Evolutionary conservation across 306 rosid genomes (phyloP), one percentile per base, ranked within the genome.

Genomic region (Prunus salicina): DNA sequence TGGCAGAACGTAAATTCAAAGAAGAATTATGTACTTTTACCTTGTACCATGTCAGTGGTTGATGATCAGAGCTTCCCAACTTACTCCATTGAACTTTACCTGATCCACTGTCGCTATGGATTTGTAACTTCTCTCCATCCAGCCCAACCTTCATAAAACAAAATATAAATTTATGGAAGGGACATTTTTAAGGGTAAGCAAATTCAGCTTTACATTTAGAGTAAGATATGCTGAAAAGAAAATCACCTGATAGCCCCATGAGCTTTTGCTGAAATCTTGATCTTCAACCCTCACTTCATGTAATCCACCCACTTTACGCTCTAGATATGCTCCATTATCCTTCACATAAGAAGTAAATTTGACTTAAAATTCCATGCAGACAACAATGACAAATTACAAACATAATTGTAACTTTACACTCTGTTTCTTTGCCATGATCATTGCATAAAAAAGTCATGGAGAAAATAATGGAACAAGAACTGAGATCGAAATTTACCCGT

Each of bases 241-340:
- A 77, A 58, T 82, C 64, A 94, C 98, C 95, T 90, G 90, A 82
- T 95, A 87, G 69, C 97, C 97, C 97, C 93, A 92, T 5, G 79
- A 20, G 49, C 56, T 22, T 16, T 56, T 75, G 25, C 79, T 75
- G 65, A 90, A 53, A 80, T 90, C 95, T 84, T 75, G 77, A 68
- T 83, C 85, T 45, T 77, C 60, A 77, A 92, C 82, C 65, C 28
- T 53, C 62, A 95, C 96, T 8, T 30, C 60, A 16, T 67, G 77
- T 20, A 95, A 67, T 61, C 98, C 97, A 51, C 81, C 85, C 74
- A 81, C 83, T 82, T 53, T 88, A 24, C 72, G 76, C 89, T 95
- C 97, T n/a, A 89, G 86, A 84, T 64, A 74, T 15, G 97, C 92
- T 80, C 98, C 98, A 0, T 86, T 73, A 70, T 88, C 90, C 98